Evolutionary conservation across 2,329 filamentous ascomycete genomes (phyloP), one percentile per base, ranked within the genome.

Genomic region (Myrmaecium sp.): DNA sequence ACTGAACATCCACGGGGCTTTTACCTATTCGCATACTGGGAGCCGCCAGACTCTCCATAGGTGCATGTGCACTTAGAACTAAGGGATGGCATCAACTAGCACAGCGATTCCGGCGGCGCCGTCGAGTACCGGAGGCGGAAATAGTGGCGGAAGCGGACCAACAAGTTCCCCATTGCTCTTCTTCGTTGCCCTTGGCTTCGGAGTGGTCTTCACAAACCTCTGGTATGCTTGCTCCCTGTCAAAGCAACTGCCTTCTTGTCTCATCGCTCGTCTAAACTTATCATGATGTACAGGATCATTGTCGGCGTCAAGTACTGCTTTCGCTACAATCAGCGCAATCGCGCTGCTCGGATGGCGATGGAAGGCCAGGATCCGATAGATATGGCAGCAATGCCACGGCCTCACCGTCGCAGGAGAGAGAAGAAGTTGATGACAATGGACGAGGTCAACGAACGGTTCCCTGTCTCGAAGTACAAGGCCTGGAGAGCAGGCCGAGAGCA

Each of bases 371-470:
- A 94, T 35, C 80, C 78, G 10, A 91, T 98, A 44, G 83, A 83
- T 35, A 61, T 98, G 36, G 69, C 84, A 31, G 68, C 75, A 30
- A 83, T 95, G 67, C 80, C 82, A 31, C 61, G 82, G 33, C 76
- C 82, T 26, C 84, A 89, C 49, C 71, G 89, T 30, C 69, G 86
- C 43, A 70, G 86, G 37, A 72, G 84, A 32, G 89, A 98, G 54
- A 98, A 98, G 71, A 98, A 94, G 52, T 55, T 98, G 39, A 95
- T 98, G 89, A 80, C 79, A 2, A 94, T 95, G 74, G 89, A 98
- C 34, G 89, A 98, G 55, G 89, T 98, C 35, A 95, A 98, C 48
- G 83, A 91, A 39, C 81, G 91, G 40, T 98, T 98, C 43, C 86
- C 89, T 0, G 71, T 94, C 57, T 74, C 73, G 40, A 95, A 95